phyloP scores from a whole-genome alignment of 176 grass and related monocot species.

The Hordeum marinum region DNA sequence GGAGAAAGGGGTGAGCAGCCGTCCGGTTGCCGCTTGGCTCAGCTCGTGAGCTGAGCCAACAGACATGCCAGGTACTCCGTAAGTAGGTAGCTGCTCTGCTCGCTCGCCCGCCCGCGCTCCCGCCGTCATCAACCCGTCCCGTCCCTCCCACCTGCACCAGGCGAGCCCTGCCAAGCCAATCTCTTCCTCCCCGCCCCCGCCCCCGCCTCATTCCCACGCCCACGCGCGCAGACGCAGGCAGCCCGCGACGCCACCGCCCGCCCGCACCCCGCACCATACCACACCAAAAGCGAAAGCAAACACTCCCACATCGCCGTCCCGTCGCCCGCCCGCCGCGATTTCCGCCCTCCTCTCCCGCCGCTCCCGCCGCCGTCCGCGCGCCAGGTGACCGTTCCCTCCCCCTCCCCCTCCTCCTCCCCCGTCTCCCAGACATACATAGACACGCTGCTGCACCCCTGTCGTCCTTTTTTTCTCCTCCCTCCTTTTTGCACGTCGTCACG shows the following conservation, averaged over 20 bases:
- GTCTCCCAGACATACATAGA: neutral
- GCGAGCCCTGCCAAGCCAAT: slow-evolving; percentile 11
- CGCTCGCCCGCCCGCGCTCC: neutral
- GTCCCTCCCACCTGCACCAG: neutral
- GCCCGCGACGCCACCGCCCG: neutral
- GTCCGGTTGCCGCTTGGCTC: slow-evolving; percentile 17
- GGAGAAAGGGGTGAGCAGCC: neutral
- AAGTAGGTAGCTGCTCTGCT: neutral
- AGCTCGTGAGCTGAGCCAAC: slow-evolving; percentile 2
- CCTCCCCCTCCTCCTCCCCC: neutral
- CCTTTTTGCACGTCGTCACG: neutral
- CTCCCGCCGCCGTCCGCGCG: neutral
- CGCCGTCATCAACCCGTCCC: slow-evolving; percentile 27
- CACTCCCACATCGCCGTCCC: neutral
- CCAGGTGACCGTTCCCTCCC: slow-evolving; percentile 20
- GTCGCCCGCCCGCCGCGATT: neutral
- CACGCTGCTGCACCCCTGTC: neutral
- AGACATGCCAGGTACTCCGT: slow-evolving; percentile 16
- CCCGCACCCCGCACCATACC: neutral
- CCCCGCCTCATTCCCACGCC: neutral
- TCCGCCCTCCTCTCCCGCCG: neutral
- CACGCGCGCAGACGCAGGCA: neutral
- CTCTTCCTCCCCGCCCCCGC: neutral
- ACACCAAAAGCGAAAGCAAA: neutral
- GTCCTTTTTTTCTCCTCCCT: neutral